Conservation (phyloP, 148 eudicot species). For the Euryodendron excelsum region DNA sequence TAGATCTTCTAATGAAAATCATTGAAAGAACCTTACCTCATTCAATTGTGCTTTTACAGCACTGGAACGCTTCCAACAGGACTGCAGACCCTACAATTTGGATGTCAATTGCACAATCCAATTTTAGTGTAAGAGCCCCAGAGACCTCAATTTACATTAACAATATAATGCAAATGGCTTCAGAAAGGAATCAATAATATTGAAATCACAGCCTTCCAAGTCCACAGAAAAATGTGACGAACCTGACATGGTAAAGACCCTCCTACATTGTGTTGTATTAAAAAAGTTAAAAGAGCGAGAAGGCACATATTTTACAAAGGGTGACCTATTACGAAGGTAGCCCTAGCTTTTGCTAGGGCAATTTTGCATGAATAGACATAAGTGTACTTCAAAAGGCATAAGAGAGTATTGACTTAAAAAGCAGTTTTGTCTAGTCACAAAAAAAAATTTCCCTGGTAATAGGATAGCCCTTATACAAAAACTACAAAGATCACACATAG, state of each 20-base stretch:
- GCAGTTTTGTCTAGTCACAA: not conserved
- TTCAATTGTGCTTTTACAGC: slow-evolving; percentile 57
- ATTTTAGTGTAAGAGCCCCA: not conserved
- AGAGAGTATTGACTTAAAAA: not conserved
- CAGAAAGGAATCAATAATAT: not conserved
- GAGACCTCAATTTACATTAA: not conserved
- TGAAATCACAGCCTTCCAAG: not conserved
- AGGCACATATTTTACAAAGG: too few species aligned
- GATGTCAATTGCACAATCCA: not conserved
- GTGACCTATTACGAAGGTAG: too few species aligned
- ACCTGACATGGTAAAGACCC: not conserved
- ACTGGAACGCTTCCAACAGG: slow-evolving; percentile 36
- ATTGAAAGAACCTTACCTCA: slow-evolving; percentile 45
- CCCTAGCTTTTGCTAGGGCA: not conserved
- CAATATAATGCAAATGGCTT: not conserved
- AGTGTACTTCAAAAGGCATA: not conserved
- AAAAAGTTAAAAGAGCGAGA: not conserved
- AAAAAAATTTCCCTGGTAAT: too few species aligned
- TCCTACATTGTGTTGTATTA: not conserved
- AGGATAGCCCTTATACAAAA: not conserved
- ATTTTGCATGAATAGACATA: not conserved
- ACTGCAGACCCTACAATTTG: slow-evolving; percentile 28
- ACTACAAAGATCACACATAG: not conserved
- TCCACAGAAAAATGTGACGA: not conserved
- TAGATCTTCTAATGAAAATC: slow-evolving; percentile 18